Conservation (phyloP, 331 rosid genomes). For the Spiraea crenata region DNA sequence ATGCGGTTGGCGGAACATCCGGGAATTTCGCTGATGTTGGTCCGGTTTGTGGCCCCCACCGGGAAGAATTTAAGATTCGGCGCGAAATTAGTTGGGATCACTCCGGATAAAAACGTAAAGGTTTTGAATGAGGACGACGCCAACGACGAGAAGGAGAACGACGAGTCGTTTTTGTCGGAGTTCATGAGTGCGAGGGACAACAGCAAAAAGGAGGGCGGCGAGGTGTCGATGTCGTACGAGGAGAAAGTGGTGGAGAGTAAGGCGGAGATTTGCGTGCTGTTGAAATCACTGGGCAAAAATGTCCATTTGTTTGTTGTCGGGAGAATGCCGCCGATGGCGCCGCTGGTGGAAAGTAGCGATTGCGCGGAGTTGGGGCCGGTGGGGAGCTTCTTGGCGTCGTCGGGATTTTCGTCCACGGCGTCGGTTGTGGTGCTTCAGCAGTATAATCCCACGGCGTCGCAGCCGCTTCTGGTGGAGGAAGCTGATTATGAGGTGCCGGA, state of each 20-base stretch:
- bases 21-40: slow-evolving; percentile 42
- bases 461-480: slow-evolving; percentile 50
- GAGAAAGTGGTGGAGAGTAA: slow-evolving; percentile 50
- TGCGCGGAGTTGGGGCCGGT: slow-evolving; percentile 67
- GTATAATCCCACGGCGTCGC: slow-evolving; percentile 33
- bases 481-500: not conserved
- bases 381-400: slow-evolving; percentile 56
- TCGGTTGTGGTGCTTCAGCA: slow-evolving; percentile 73
- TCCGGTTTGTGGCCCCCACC: slow-evolving; percentile 30
- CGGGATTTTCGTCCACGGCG: slow-evolving; percentile 46
- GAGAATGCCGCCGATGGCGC: slow-evolving; percentile 48
- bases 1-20: slow-evolving; percentile 77
- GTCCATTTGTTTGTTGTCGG: slow-evolving; percentile 56
- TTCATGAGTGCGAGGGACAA: slow-evolving; percentile 11
- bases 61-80: slow-evolving; percentile 46
- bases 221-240: slow-evolving; percentile 43
- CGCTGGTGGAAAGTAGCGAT: slow-evolving; percentile 40
- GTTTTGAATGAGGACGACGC: not conserved
- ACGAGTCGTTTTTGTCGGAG: slow-evolving; percentile 36
- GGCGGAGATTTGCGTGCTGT: slow-evolving; percentile 28
- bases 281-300: slow-evolving; percentile 44
- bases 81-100: slow-evolving; percentile 34
- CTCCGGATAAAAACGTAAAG: slow-evolving; percentile 23
- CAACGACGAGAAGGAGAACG: slow-evolving; percentile 25
- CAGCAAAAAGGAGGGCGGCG: not conserved